Evolutionary conservation across 805 yeast genomes (phyloP), one percentile per base, ranked within the genome.

Genomic region (Dipodascus geniculatus): DNA sequence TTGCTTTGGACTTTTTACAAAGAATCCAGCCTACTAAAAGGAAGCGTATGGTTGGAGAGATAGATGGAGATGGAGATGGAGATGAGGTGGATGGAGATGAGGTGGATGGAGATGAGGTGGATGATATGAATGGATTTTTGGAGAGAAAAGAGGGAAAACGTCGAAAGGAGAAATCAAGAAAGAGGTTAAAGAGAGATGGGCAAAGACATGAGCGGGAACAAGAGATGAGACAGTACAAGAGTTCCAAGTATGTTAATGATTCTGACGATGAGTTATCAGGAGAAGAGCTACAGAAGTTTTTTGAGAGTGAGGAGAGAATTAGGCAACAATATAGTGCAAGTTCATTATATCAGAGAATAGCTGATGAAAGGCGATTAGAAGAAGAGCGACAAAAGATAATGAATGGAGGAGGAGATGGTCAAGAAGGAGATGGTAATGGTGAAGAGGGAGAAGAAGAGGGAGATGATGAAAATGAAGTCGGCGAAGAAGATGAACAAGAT

Each of bases 241-340:
- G 88, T 1, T 68, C 82, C 2, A 81, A 76, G 53, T 76, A 67
- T 58, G 76, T 83, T 49, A 71, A 71, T 51, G 83, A 77, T 52
- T 80, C 86, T 1, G 88, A 82, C 62, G 86, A 82, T 60, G 82
- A 76, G 9, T 72, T 78, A 3, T 87, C 82, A 60, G 79, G 73
- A 14, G 87, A 80, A 49, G 71, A 71, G 44, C 79, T 75, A 51
- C 63, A 61, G 2, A 72, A 60, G 28, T 83, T 83, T 61, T 83
- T 77, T 62, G 80, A 67, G 48, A 73, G 78, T 55, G 90, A 84
- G 60, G 71, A 71, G 53, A 65, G 69, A 54, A 68, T 62, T 9
- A 57, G 60, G n/a, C 53, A 49, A 0, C 24, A 47, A 17, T 22
- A 47, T 17, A 17, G 31, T 20, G n/a, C 23, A 35, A 33, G 33